Evolutionary conservation across 1,139 yeast species (phyloP), one percentile per base, ranked within the genome.

Genomic region (Tardiomyces digboiensis): DNA sequence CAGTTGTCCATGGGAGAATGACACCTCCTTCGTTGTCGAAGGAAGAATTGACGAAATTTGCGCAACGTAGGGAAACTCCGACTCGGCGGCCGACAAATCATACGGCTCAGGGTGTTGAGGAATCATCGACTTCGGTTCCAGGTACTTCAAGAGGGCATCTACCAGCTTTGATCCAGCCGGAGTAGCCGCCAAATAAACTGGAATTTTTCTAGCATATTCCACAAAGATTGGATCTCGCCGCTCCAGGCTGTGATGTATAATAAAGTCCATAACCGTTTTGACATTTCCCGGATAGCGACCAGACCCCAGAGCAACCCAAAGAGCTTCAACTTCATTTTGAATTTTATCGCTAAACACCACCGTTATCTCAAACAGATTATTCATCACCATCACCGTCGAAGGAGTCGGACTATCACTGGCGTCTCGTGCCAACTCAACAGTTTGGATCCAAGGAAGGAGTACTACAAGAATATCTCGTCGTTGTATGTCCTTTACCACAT

Each of bases 251-350:
- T 80, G 78, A 26, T 71, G 72, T 42, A 87, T 70, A 36, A 88
- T 69, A 56, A 78, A 91, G 40, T 81, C 85, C 54, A 86, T 64
- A 18, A 88, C 83, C 7, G 77, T 78, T 46, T 80, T 80, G 33
- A 82, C 81, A 56, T 91, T 89, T 10, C 71, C 73, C 10, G 79
- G 72, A 2, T 44, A 75, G n/a, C 71, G 69, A 3, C 82, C 82
- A 44, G 78, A 78, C 1, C 94, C 95, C 36, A 91, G 68, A 0
- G 97, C 93, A 3, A 85, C 87, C 99, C 99, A 93, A 36, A 91
- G 64, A 0, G 95, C 94, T 59, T 89, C 97, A 8, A 91, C 86
- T 55, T 88, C 97, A 54, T 82, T 82, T 41, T 86, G 85, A 53
- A 86, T 78, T 14, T 72, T 70, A 39, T 81, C 80, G 44, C 89